Percentiles rank a stretch among this genome's conserved stretches.
These are phyloP conservation scores for Lentinula boryana DNA, from an alignment of 768 basidiomycete species.

Conservation along the genomic window DNA sequence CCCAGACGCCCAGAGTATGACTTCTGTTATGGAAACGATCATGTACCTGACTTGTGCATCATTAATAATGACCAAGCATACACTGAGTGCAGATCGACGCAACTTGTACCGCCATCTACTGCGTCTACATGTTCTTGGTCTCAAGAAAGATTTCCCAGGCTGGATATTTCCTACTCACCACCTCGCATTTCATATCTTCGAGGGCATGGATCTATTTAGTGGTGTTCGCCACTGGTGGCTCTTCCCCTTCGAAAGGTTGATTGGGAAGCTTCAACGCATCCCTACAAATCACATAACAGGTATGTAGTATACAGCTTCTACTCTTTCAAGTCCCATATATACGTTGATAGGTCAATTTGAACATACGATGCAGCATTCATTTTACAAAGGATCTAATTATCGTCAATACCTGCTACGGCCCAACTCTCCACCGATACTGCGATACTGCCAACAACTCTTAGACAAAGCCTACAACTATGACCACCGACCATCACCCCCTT, in stretches of 20 bases:
- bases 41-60: background rate
- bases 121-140: slow-evolving; percentile 7
- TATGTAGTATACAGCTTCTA: background rate
- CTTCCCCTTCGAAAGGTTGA: slow-evolving; percentile 18
- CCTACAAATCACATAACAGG: slow-evolving; percentile 18
- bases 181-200: slow-evolving; percentile 11
- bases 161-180: slow-evolving; percentile 7
- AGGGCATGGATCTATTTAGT: slow-evolving; percentile 9
- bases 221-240: slow-evolving; percentile 17
- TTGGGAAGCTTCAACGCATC: slow-evolving; percentile 15
- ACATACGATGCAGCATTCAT: slow-evolving; percentile 9
- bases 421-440: slow-evolving; percentile 4
- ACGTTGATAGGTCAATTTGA: slow-evolving; percentile 4
- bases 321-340: too few species aligned
- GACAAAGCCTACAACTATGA: slow-evolving; percentile 8
- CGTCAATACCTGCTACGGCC: slow-evolving; percentile 9
- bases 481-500: background rate
- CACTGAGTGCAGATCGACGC: background rate
- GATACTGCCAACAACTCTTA: slow-evolving; percentile 9
- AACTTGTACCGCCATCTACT: background rate
- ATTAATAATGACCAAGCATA: background rate
- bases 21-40: background rate
- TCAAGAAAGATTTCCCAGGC: slow-evolving; percentile 5
- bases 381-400: slow-evolving; percentile 10
- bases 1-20: background rate